phyloP scores from a whole-genome alignment of 805 yeast genomes.

The Cyberlindnera xylosilytica region DNA sequence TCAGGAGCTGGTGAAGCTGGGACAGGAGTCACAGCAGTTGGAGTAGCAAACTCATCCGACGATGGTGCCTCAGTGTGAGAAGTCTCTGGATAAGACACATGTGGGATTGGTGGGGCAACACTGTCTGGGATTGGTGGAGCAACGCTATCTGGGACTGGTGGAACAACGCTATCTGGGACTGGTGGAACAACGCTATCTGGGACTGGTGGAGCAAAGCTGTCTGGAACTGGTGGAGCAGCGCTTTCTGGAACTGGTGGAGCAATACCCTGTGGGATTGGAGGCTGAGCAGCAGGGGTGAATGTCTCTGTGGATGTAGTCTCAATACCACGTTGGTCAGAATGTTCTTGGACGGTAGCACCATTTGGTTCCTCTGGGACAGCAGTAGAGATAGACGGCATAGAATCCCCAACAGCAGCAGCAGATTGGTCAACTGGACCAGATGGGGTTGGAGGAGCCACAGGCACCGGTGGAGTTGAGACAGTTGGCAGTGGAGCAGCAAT shows the following conservation, averaged over 20 bases:
- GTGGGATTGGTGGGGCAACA: constrained; percentile 9
- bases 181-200: constrained; percentile 21
- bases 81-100: constrained; percentile 22
- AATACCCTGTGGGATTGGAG: constrained; percentile 2
- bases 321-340: not conserved
- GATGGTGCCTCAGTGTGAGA: constrained; percentile 26
- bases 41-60: constrained; percentile 16
- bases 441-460: constrained; percentile 11
- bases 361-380: constrained; percentile 4
- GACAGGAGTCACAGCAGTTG: constrained; percentile 18
- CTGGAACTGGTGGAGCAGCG: not conserved
- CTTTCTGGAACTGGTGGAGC: constrained; percentile 21
- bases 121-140: constrained; percentile 8
- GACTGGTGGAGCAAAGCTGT: constrained; percentile 3
- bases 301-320: not conserved
- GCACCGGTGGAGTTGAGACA: too few species aligned
- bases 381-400: too few species aligned
- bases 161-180: constrained; percentile 13
- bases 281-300: constrained; percentile 1
- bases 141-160: not conserved
- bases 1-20: constrained; percentile 8
- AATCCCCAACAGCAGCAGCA: too few species aligned
- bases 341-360: not conserved
- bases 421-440: constrained; percentile 6
- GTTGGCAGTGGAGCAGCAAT: not conserved